Evolutionary conservation across 2,329 filamentous ascomycete species (phyloP).

Genomic region (Fusarium tjaetaba): DNA sequence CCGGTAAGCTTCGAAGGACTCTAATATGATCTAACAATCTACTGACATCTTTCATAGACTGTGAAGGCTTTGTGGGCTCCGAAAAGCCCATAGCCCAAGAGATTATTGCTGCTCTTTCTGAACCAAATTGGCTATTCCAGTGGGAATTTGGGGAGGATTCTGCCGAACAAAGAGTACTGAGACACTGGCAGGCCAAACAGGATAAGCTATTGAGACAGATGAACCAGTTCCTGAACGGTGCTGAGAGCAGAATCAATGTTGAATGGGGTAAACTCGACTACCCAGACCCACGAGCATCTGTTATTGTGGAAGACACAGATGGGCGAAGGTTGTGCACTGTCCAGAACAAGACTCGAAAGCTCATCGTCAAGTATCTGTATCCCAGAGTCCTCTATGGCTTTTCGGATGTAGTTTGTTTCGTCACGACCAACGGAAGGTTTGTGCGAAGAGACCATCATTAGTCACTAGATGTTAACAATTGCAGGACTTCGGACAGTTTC

Average conservation of each 20-base stretch:
- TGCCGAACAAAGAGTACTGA: background rate
- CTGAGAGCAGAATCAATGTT: background rate
- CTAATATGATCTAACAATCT: too few species aligned
- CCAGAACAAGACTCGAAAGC: background rate
- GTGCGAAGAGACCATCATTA: too few species aligned
- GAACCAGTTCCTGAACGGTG: background rate
- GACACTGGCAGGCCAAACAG: background rate
- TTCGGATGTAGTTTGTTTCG: conserved; percentile 22
- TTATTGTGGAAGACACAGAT: background rate
- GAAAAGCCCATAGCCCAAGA: background rate
- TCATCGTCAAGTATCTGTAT: conserved; percentile 5
- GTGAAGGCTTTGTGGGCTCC: conserved; percentile 16
- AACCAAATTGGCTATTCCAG: background rate
- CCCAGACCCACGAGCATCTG: background rate
- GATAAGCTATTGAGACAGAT: background rate
- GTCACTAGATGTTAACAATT: too few species aligned
- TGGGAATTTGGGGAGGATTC: background rate
- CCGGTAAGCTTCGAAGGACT: background rate
- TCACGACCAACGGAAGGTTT: conserved; percentile 17
- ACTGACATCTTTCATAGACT: too few species aligned
- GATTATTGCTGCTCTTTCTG: background rate
- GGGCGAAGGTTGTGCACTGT: background rate
- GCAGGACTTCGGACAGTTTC: background rate
- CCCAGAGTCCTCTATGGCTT: conserved; percentile 24
- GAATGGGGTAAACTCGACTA: background rate